These are phyloP conservation scores for Psilocybe subaeruginosa DNA, from an alignment of 768 basidiomycete genomes.

Conservation along the genomic window DNA sequence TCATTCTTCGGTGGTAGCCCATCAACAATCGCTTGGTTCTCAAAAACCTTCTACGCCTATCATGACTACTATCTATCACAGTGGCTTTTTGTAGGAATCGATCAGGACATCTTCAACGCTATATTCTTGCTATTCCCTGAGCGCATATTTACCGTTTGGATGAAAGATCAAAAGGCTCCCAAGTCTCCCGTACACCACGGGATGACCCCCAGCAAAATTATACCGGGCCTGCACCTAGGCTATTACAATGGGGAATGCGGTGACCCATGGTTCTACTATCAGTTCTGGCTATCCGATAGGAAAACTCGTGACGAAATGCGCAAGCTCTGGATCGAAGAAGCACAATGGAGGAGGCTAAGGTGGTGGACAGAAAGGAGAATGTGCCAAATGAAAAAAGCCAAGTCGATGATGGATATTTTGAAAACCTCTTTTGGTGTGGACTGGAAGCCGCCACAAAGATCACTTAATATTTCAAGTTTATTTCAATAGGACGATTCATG, in stretches of 20 bases:
- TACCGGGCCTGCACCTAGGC: conserved; percentile 15
- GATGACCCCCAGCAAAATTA: conserved; percentile 7
- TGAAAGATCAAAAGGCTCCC: conserved; percentile 24
- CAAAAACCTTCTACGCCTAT: conserved; percentile 47
- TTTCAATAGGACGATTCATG: not conserved
- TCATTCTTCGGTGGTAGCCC: conserved; percentile 60
- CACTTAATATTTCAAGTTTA: not conserved
- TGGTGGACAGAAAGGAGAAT: conserved; percentile 9
- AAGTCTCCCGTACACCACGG: conserved; percentile 4
- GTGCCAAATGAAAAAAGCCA: conserved; percentile 28
- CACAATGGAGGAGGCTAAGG: conserved; percentile 8
- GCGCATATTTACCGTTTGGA: conserved; percentile 49
- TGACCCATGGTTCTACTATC: conserved; percentile 48
- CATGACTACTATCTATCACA: conserved; percentile 52
- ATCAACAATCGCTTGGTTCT: conserved; percentile 47
- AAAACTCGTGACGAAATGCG: conserved; percentile 24
- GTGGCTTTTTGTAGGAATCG: conserved; percentile 52
- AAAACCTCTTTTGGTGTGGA: not conserved
- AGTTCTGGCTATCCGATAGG: conserved; percentile 43
- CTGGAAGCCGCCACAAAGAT: not conserved
- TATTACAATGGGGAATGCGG: conserved; percentile 42
- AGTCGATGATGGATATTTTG: not conserved
- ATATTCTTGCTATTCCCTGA: conserved; percentile 39
- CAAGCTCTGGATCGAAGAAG: conserved; percentile 26
- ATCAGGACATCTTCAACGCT: conserved; percentile 27